Percentiles rank a stretch among this genome's conserved stretches.
phyloP scores from a whole-genome alignment of 768 basidiomycete genomes.

The Mycena albidolilacea region DNA sequence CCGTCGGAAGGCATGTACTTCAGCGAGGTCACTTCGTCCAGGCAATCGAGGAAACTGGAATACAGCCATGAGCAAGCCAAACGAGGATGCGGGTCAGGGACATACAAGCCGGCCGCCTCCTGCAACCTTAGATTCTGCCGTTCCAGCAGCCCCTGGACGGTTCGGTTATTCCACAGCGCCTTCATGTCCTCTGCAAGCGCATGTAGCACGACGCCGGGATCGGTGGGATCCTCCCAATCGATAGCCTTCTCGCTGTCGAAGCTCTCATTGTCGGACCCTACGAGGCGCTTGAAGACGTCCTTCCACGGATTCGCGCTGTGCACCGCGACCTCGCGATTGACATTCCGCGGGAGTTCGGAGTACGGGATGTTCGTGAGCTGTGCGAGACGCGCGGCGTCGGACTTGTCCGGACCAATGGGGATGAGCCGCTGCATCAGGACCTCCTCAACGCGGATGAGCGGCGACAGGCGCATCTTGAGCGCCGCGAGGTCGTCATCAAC shows the following conservation, averaged over 20 bases:
- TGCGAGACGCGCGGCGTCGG: constrained; percentile 46
- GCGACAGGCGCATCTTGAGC: constrained; percentile 71
- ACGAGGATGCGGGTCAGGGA: constrained; percentile 47
- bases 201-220: constrained; percentile 71
- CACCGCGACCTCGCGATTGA: constrained; percentile 65
- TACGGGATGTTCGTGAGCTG: constrained; percentile 41
- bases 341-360: constrained; percentile 45
- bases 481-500: constrained; percentile 54
- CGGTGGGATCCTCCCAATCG: constrained; percentile 65
- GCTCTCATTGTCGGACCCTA: constrained; percentile 47
- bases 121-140: constrained; percentile 71
- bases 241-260: constrained; percentile 50
- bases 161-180: constrained; percentile 72
- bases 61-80: constrained; percentile 45
- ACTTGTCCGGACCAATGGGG: constrained; percentile 56
- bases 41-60: constrained; percentile 75
- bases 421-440: constrained; percentile 71
- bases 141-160: constrained; percentile 65
- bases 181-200: constrained; percentile 77
- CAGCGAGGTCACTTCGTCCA: constrained; percentile 73
- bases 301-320: constrained; percentile 70
- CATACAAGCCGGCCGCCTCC: constrained; percentile 80
- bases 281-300: constrained; percentile 56
- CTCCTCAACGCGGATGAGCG: constrained; percentile 75
- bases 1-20: constrained; percentile 79